Conservation (phyloP, 2,329 filamentous ascomycete species). For the Epichloe uncinata region DNA sequence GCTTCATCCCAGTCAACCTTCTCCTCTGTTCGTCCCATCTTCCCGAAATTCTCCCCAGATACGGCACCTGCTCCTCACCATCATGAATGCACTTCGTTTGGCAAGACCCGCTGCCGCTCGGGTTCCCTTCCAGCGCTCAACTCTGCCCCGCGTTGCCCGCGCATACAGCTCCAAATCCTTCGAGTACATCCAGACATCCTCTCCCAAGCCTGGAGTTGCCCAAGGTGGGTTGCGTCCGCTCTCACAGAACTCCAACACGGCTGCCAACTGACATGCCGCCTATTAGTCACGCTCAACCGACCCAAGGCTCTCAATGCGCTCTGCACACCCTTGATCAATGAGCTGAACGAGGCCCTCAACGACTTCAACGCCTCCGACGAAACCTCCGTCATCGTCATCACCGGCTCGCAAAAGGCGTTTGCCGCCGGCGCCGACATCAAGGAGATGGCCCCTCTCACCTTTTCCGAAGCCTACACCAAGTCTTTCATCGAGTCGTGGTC, state of each 20-base stretch:
- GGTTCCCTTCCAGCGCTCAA: conserved; percentile 37
- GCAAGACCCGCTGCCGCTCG: conserved; percentile 42
- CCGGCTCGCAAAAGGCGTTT: conserved; percentile 76
- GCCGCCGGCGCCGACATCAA: conserved; percentile 97
- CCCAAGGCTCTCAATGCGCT: conserved; percentile 94
- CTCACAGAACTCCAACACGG: background rate
- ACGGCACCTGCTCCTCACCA: background rate
- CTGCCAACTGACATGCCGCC: conserved; percentile 4
- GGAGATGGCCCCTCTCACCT: conserved; percentile 90
- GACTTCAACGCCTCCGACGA: conserved; percentile 56
- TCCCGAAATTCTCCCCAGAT: background rate
- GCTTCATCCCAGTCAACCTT: background rate
- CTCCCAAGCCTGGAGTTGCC: conserved; percentile 77
- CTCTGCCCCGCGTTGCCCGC: conserved; percentile 42
- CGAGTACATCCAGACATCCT: conserved; percentile 70
- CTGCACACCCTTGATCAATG: conserved; percentile 76
- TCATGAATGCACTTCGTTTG: conserved; percentile 43
- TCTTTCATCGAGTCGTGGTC: conserved; percentile 98
- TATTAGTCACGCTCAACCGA: conserved; percentile 75
- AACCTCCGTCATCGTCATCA: conserved; percentile 69
- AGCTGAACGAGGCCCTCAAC: conserved; percentile 69
- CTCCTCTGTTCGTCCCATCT: background rate
- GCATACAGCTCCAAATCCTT: conserved; percentile 46
- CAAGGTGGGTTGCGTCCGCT: conserved; percentile 48
- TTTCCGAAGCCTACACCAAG: conserved; percentile 71